phyloP scores from a whole-genome alignment of 352 stramenopile genomes.

The Pythium oligandrum region DNA sequence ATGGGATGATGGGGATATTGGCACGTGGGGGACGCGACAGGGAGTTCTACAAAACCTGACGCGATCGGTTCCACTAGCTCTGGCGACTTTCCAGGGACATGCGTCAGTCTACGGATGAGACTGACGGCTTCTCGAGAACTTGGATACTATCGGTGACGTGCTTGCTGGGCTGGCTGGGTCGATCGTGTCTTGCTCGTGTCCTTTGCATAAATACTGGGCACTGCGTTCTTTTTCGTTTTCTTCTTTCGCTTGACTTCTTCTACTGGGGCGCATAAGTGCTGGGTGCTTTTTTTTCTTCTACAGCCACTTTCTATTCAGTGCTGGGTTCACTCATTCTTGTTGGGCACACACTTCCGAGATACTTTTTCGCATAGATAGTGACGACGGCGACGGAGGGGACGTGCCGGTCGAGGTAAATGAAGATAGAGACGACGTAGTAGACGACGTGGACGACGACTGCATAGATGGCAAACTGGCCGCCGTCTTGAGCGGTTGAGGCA shows the following conservation, averaged over 20 bases:
- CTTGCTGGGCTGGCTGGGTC: too few relatives aligned
- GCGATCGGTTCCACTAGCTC: too few relatives aligned
- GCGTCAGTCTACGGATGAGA: too few relatives aligned
- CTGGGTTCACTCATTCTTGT: constrained; percentile 20
- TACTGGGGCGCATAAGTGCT: background rate
- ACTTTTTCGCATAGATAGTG: constrained; percentile 27
- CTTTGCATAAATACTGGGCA: constrained; percentile 11
- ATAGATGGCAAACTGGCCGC: background rate
- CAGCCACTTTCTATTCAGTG: too few relatives aligned
- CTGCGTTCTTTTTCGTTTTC: background rate
- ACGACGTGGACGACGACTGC: background rate
- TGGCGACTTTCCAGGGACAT: too few relatives aligned
- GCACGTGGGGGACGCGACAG: too few relatives aligned
- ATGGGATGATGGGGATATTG: too few relatives aligned
- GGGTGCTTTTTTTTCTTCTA: background rate
- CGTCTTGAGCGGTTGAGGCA: constrained; percentile 1
- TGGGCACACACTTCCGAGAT: constrained; percentile 33
- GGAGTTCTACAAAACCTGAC: too few relatives aligned
- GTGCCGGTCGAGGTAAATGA: constrained; percentile 7
- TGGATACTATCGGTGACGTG: too few relatives aligned
- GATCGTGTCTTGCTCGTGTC: background rate
- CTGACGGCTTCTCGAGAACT: too few relatives aligned
- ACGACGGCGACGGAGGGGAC: constrained; percentile 36
- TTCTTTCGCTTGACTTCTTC: too few relatives aligned
- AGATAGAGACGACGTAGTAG: background rate